Conservation (phyloP, 495 filamentous ascomycete species). For the Penicillium dipodomyicola region DNA sequence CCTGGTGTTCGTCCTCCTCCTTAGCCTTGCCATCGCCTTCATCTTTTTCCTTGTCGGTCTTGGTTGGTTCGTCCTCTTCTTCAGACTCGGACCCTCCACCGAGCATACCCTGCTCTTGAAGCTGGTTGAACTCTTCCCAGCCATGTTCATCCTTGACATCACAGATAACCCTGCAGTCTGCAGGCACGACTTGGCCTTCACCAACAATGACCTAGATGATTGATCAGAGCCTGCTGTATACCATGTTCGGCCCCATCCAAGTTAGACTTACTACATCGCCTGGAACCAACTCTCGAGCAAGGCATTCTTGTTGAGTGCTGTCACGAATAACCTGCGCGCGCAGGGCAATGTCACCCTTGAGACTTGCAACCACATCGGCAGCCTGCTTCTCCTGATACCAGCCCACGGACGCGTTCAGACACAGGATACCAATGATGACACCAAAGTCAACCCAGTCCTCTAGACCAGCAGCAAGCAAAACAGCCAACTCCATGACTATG, state of each 20-base stretch:
- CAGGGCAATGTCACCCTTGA: slow-evolving; percentile 82
- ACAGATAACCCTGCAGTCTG: slow-evolving; percentile 69
- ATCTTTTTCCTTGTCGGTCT: slow-evolving; percentile 15
- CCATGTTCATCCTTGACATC: slow-evolving; percentile 63
- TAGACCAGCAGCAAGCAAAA: slow-evolving; percentile 70
- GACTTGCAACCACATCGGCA: slow-evolving; percentile 73
- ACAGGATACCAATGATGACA: slow-evolving; percentile 76
- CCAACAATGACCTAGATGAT: slow-evolving; percentile 57
- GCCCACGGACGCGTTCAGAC: slow-evolving; percentile 71
- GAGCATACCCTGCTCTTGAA: slow-evolving; percentile 54
- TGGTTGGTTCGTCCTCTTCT: slow-evolving; percentile 26
- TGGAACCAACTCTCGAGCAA: slow-evolving; percentile 73
- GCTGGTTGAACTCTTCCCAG: slow-evolving; percentile 61
- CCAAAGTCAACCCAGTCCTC: slow-evolving; percentile 78
- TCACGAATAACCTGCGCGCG: slow-evolving; percentile 66
- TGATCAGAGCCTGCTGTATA: slow-evolving; percentile 15
- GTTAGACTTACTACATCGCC: slow-evolving; percentile 68
- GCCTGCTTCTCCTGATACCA: slow-evolving; percentile 87
- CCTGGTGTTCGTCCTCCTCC: slow-evolving; percentile 18
- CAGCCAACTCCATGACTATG: slow-evolving; percentile 77
- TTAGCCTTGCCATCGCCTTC: slow-evolving; percentile 13
- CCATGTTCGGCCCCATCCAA: background rate
- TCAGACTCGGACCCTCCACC: slow-evolving; percentile 54
- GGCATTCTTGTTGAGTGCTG: slow-evolving; percentile 60
- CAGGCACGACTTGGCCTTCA: slow-evolving; percentile 71